Conservation (phyloP, 2,329 filamentous ascomycete genomes). For the Septoria petroselini region DNA sequence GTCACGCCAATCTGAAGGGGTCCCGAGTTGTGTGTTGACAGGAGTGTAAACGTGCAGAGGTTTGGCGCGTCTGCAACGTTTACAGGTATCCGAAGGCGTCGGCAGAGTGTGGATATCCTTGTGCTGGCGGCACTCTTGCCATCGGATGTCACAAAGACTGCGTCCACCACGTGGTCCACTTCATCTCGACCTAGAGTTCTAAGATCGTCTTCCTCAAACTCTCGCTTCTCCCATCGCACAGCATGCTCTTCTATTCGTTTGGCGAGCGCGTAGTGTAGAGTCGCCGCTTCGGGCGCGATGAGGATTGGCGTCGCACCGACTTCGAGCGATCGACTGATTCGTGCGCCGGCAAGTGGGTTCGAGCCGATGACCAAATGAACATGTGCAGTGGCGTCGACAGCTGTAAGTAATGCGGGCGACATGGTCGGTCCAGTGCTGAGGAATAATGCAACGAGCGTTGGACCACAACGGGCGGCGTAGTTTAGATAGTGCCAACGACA, state of each 20-base stretch:
- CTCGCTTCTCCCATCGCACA: constrained; percentile 63
- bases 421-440: constrained; percentile 30
- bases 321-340: constrained; percentile 74
- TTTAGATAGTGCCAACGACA: not conserved
- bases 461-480: not conserved
- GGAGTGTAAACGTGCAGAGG: constrained; percentile 83
- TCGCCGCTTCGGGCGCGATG: constrained; percentile 64
- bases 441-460: constrained; percentile 6
- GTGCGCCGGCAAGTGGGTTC: constrained; percentile 79
- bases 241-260: constrained; percentile 64
- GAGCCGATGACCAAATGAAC: constrained; percentile 83
- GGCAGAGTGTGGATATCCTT: constrained; percentile 72
- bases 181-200: constrained; percentile 75
- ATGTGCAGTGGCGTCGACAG: constrained; percentile 66
- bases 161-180: constrained; percentile 75
- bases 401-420: constrained; percentile 63
- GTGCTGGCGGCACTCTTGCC: constrained; percentile 50
- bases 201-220: constrained; percentile 69
- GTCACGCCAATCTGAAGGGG: constrained; percentile 94
- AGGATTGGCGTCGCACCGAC: constrained; percentile 79
- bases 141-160: constrained; percentile 77
- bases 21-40: constrained; percentile 85
- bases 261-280: constrained; percentile 58
- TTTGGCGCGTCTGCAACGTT: constrained; percentile 86
- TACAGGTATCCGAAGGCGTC: constrained; percentile 77